Base-by-base conservation (phyloP, 805 yeast genomes). In the Zygotorulaspora danielsina region DNA sequence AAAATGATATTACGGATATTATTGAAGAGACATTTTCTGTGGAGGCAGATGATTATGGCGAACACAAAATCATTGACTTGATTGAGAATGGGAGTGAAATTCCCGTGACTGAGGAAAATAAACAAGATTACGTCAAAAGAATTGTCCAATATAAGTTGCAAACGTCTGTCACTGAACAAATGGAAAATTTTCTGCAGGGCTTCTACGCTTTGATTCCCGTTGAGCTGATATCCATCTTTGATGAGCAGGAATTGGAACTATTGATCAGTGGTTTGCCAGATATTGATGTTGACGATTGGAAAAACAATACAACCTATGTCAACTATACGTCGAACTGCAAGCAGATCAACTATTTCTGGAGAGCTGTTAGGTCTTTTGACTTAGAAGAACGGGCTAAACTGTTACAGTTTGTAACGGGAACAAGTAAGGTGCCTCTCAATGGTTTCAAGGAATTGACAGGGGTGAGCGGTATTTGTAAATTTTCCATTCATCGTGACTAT, bases 261-360 rank as follows among this genome's bases (percentile, higher is more conserved):
- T 71, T 93, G 50, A 84, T 93, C 29, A 84, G 95, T 24, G 99
- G 99, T 2, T 70, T 93, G 53, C 98, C 99, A 2, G 96, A 90
- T 53, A 88, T 93, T 53, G 96, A 87, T 65, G 90, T 90, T 15
- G 86, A 81, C 50, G 99, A 93, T 58, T 93, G 99, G 99, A 84
- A 84, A 49, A 81, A 78, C 54, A 84, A 93, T 58, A 77, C 96
- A 1, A 71, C 67, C 1, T 83, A 93, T 63, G 81, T 76, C 34
- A 90, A 88, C 57, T 93, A 90, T 60, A 75, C 87, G 0, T 73
- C 89, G 1, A 73, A 84, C 2, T 84, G 95, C 2, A 79, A 85
- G 20, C 97, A 89, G 57, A 81, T 93, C 41, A 88, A 83, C 56
- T 90, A 97, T 85, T 93, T 93, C 66, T 93, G 99, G 99, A 73